These are phyloP conservation scores for Trichoderma hamatum DNA, from an alignment of 2,329 filamentous ascomycete species.

Conservation along the genomic window DNA sequence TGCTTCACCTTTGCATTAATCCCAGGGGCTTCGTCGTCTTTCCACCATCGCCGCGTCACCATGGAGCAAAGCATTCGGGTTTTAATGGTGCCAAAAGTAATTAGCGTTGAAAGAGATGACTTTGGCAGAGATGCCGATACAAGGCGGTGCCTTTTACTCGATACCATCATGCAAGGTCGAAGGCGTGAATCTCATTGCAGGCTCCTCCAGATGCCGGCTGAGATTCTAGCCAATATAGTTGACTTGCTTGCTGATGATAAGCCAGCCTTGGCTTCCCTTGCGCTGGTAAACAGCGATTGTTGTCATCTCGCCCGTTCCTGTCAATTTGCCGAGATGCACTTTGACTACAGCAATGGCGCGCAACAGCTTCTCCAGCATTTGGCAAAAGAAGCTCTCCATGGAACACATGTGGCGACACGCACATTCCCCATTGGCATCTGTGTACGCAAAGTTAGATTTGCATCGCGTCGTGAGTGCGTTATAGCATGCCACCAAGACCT, in stretches of 20 bases:
- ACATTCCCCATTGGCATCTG: no score
- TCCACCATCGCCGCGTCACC: no score
- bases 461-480: background rate
- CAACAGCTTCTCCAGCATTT: no score
- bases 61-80: no score
- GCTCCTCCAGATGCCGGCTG: background rate
- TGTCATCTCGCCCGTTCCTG: background rate
- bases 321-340: background rate
- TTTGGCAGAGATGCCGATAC: no score
- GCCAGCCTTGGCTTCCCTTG: background rate
- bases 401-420: no score
- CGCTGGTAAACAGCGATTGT: background rate
- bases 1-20: no score
- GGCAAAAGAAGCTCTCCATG: no score
- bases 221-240: background rate
- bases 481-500: background rate
- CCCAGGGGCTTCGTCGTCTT: no score
- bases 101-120: no score
- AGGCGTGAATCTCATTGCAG: background rate
- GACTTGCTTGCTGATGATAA: background rate
- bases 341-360: background rate
- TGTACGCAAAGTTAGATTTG: background rate
- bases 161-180: background rate
- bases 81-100: no score
- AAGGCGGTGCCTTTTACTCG: background rate